These are phyloP conservation scores for Staphylotrichum tortipilum DNA, from an alignment of 495 filamentous ascomycete genomes.

Conservation along the genomic window DNA sequence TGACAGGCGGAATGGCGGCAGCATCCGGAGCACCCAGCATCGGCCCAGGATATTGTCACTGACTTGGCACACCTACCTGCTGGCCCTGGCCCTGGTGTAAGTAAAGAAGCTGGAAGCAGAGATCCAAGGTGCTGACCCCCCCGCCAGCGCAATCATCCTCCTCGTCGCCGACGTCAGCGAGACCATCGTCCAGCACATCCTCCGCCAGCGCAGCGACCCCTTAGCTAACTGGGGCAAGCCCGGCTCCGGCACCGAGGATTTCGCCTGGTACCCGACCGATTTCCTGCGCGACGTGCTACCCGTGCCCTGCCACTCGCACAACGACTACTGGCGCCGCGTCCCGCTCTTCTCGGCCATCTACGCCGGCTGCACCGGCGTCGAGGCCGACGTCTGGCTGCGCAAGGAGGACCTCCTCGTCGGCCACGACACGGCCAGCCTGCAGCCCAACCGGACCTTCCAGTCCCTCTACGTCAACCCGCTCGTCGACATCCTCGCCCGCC, in stretches of 20 bases:
- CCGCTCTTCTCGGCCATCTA: constrained; percentile 59
- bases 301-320: constrained; percentile 70
- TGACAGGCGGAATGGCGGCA: background rate
- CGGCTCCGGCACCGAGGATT: constrained; percentile 37
- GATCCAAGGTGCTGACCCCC: too few species aligned
- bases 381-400: constrained; percentile 84
- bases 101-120: too few species aligned
- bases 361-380: constrained; percentile 63
- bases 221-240: constrained; percentile 48
- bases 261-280: constrained; percentile 64
- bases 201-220: constrained; percentile 33
- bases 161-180: background rate
- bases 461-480: constrained; percentile 60
- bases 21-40: background rate
- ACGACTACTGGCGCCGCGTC: constrained; percentile 80
- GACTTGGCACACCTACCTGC: constrained; percentile 1
- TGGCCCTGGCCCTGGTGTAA: constrained; percentile 8
- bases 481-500: constrained; percentile 43
- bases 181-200: background rate
- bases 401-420: constrained; percentile 58
- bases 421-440: constrained; percentile 44
- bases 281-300: constrained; percentile 63
- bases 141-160: background rate
- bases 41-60: background rate
- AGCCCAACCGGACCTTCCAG: constrained; percentile 48